A percentile compares a stretch with the other conserved stretches of the same genome.
phyloP scores from a whole-genome alignment of 2,329 filamentous ascomycete species.

The Aspergillus pseudonomiae region DNA sequence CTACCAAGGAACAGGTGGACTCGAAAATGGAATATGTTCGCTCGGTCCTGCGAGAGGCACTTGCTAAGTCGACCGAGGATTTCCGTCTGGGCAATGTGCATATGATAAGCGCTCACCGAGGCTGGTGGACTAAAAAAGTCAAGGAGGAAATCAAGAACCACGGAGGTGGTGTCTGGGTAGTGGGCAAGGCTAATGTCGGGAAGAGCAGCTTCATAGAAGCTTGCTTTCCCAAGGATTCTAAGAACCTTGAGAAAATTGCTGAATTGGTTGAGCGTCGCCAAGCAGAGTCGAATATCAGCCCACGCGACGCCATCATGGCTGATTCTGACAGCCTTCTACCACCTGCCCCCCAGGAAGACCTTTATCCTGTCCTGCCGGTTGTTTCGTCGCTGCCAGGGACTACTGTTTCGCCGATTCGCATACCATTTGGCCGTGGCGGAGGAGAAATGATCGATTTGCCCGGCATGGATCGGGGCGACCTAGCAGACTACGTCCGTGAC shows the following conservation, averaged over 20 bases:
- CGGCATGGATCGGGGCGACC: conserved; percentile 73
- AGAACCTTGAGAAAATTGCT: conserved; percentile 46
- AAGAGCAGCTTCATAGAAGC: conserved; percentile 90
- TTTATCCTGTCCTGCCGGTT: conserved; percentile 82
- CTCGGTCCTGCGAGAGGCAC: conserved; percentile 73
- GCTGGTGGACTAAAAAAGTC: conserved; percentile 88
- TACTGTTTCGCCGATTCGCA: conserved; percentile 89
- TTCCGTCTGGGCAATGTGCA: conserved; percentile 85
- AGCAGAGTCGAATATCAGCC: conserved; percentile 20
- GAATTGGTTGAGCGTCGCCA: conserved; percentile 36
- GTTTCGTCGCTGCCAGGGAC: conserved; percentile 88
- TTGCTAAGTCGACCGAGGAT: conserved; percentile 68
- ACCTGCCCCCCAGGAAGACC: conserved; percentile 70
- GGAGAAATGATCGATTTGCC: conserved; percentile 94
- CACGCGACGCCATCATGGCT: conserved; percentile 21
- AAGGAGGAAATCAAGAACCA: conserved; percentile 84
- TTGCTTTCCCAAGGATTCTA: conserved; percentile 76
- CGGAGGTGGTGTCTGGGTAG: conserved; percentile 89
- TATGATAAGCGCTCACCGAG: conserved; percentile 81
- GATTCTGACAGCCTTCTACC: conserved; percentile 65
- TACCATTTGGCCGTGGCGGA: conserved; percentile 82
- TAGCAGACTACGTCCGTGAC: conserved; percentile 71
- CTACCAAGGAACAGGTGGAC: conserved; percentile 82
- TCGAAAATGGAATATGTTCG: conserved; percentile 81
- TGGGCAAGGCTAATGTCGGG: conserved; percentile 97